phyloP scores from a whole-genome alignment of 257 asterid genomes.

The Leonotis leonurus region DNA sequence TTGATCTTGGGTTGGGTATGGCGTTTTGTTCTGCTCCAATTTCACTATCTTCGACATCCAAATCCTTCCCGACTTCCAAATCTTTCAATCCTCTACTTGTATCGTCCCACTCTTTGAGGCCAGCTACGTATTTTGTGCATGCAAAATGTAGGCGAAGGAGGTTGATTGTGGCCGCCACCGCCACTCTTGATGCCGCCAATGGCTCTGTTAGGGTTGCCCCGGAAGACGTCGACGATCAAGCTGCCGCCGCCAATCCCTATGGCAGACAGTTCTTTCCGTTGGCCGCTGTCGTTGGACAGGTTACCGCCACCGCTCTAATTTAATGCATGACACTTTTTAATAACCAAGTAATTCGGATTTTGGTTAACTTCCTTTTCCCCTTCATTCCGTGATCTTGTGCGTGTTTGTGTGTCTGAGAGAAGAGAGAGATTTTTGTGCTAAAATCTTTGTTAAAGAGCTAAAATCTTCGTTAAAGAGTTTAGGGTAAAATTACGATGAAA shows the following conservation, averaged over 20 bases:
- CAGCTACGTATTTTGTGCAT: conserved; percentile 17
- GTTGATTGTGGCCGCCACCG: conserved; percentile 48
- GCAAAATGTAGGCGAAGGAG: conserved; percentile 18
- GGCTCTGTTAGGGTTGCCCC: conserved; percentile 36
- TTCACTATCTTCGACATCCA: conserved; percentile 24
- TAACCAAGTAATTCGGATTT: not conserved
- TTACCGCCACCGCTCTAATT: conserved; percentile 10
- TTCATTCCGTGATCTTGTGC: not conserved
- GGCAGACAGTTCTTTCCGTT: conserved; percentile 86
- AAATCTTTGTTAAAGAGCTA: not conserved
- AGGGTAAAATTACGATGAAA: not conserved
- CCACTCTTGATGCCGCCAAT: conserved; percentile 53
- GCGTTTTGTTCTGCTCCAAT: conserved; percentile 25
- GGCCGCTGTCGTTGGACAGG: conserved; percentile 99
- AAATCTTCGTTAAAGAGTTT: too few species aligned
- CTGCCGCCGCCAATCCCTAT: conserved; percentile 23
- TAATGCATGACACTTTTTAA: not conserved
- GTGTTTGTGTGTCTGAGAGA: not conserved
- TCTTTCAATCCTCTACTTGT: conserved; percentile 26
- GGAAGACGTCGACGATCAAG: conserved; percentile 12
- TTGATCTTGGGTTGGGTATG: conserved; percentile 20
- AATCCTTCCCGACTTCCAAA: conserved; percentile 8
- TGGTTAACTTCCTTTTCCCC: not conserved
- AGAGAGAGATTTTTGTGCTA: not conserved
- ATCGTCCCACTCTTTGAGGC: conserved; percentile 27